phyloP scores from a whole-genome alignment of 176 grass and related monocot species.

The Bolboschoenus planiculmis region DNA sequence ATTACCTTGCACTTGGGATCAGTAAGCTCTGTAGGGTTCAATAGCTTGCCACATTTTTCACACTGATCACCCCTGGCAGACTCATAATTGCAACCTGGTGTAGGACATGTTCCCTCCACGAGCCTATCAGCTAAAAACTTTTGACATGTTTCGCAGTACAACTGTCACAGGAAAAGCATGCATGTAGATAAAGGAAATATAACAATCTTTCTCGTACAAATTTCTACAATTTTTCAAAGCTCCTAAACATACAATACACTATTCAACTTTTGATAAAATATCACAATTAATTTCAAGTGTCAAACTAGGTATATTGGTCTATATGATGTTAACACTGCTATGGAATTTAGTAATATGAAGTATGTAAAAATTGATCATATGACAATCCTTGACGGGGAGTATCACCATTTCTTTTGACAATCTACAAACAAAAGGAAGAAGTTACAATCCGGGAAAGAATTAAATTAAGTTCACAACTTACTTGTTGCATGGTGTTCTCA shows the following conservation, averaged over 20 bases:
- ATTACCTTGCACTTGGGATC: conserved; percentile 94
- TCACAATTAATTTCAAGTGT: not conserved
- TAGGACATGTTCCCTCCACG: conserved; percentile 86
- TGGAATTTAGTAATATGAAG: not conserved
- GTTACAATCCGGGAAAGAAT: not conserved
- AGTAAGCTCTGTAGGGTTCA: conserved; percentile 86
- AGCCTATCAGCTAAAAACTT: conserved; percentile 90
- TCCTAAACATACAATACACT: not conserved
- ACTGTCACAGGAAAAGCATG: conserved; percentile 34
- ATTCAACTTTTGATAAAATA: not conserved
- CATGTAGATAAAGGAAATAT: conserved; percentile 16
- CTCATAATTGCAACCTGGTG: conserved; percentile 56
- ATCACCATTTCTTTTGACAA: not conserved
- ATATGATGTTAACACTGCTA: not conserved
- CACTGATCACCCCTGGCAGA: conserved; percentile 81
- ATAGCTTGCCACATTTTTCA: conserved; percentile 86
- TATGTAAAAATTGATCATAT: not conserved
- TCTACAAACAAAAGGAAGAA: not conserved
- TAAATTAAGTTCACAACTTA: conserved; percentile 16
- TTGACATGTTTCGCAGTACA: conserved; percentile 76
- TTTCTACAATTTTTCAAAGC: not conserved
- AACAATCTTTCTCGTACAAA: not conserved
- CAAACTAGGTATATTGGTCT: not conserved
- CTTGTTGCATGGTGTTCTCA: conserved; percentile 94
- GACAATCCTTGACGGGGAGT: not conserved